Percentiles rank a stretch among this genome's conserved stretches.
Conservation (phyloP, 2,329 filamentous ascomycete genomes). For the Fusarium fracticaudum region DNA sequence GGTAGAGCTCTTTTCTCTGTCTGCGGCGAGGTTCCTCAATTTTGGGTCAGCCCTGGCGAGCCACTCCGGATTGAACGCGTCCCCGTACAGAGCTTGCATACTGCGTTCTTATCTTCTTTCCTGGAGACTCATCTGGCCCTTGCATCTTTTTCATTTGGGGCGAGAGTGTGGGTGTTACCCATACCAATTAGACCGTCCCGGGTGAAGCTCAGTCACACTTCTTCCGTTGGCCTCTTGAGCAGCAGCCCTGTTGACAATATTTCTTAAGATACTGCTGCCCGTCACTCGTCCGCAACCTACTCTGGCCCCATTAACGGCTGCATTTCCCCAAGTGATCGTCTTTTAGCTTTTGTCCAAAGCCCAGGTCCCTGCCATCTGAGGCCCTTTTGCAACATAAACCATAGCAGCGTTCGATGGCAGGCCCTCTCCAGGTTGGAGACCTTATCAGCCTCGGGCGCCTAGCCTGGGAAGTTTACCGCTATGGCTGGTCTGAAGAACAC, state of each 20-base stretch:
- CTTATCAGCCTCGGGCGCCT: slow-evolving; percentile 45
- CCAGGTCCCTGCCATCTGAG: not conserved
- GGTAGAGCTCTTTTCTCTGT: not conserved
- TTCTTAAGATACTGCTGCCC: slow-evolving; percentile 19
- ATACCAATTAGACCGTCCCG: slow-evolving; percentile 6
- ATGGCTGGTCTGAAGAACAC: slow-evolving; percentile 46
- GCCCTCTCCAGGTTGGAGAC: slow-evolving; percentile 44
- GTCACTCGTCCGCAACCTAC: not conserved
- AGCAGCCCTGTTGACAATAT: not conserved
- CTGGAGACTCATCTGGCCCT: slow-evolving; percentile 18
- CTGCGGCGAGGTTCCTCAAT: not conserved
- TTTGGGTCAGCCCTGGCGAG: slow-evolving; percentile 29
- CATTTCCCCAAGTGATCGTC: slow-evolving; percentile 2
- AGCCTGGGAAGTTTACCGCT: slow-evolving; percentile 47
- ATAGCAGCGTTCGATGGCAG: slow-evolving; percentile 36
- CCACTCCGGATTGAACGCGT: slow-evolving; percentile 13
- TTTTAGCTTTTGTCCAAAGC: not conserved
- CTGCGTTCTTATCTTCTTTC: slow-evolving; percentile 8
- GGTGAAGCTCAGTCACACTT: not conserved
- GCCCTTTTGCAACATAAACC: not conserved
- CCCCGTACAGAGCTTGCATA: slow-evolving; percentile 1
- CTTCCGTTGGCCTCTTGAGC: slow-evolving; percentile 2
- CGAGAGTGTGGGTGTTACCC: not conserved
- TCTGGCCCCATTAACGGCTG: not conserved
- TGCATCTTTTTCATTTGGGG: slow-evolving; percentile 8